phyloP scores from a whole-genome alignment of 345 rosid genomes.

The Noccaea bulbosa region DNA sequence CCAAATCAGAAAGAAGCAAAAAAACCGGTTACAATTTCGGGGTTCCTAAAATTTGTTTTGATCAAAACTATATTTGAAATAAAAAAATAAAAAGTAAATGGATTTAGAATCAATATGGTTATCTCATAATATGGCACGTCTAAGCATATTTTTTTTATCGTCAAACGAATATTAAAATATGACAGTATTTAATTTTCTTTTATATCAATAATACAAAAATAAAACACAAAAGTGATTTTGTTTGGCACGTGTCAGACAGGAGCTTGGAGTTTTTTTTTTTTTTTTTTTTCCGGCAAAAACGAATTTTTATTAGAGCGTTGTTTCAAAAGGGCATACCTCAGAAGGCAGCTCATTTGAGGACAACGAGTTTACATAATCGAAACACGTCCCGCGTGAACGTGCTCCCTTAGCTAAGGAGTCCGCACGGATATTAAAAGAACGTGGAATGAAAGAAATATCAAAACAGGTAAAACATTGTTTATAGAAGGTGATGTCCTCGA shows the following conservation, averaged over 20 bases:
- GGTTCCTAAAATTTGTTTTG: neutral
- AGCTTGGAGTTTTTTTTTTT: too few species aligned
- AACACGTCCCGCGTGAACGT: too few species aligned
- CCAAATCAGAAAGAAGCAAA: neutral
- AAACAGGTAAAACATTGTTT: too few species aligned
- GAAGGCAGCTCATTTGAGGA: too few species aligned
- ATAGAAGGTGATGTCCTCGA: too few species aligned
- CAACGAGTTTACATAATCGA: too few species aligned
- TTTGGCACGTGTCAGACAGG: slow-evolving; percentile 9
- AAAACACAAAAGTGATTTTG: neutral
- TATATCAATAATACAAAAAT: neutral
- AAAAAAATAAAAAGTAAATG: neutral
- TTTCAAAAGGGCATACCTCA: too few species aligned
- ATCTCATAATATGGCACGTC: neutral
- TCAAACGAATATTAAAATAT: neutral
- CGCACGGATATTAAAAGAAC: too few species aligned
- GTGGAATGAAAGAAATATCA: too few species aligned
- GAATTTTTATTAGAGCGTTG: too few species aligned
- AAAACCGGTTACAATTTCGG: neutral
- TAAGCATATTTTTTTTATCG: neutral
- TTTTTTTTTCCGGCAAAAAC: too few species aligned
- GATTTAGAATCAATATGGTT: neutral
- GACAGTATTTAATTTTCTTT: neutral
- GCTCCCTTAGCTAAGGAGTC: too few species aligned
- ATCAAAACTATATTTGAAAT: neutral